Evolutionary conservation across 768 basidiomycete species (phyloP).

Genomic region (Hygrocybe coccinea): DNA sequence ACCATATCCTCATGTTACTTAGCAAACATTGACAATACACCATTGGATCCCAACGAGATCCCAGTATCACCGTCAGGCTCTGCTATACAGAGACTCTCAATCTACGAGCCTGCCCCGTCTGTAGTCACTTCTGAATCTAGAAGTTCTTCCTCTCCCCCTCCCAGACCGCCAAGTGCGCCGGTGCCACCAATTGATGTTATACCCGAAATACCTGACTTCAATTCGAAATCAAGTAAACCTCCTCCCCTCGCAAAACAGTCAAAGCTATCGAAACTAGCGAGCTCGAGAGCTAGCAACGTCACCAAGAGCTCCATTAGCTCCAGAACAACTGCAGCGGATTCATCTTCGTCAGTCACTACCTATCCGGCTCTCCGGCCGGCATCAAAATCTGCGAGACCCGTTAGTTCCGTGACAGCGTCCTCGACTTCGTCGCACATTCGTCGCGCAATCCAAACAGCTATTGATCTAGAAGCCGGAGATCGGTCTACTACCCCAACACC

Average conservation of each 20-base stretch:
- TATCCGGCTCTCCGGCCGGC: constrained; percentile 70
- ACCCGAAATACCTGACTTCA: constrained; percentile 52
- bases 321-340: constrained; percentile 48
- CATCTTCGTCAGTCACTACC: constrained; percentile 62
- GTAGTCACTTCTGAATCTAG: constrained; percentile 42
- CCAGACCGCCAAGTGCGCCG: constrained; percentile 39
- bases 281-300: constrained; percentile 52
- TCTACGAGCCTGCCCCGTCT: constrained; percentile 54
- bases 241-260: constrained; percentile 39
- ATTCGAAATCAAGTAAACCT: constrained; percentile 42
- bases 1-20: not conserved
- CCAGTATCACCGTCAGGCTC: constrained; percentile 64
- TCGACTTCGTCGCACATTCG: constrained; percentile 54
- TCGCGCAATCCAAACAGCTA: constrained; percentile 62
- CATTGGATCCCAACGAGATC: constrained; percentile 52
- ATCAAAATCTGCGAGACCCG: constrained; percentile 44
- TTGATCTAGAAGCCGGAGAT: constrained; percentile 57
- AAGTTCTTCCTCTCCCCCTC: constrained; percentile 35
- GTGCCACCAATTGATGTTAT: constrained; percentile 45
- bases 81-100: constrained; percentile 57
- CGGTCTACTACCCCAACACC: constrained; percentile 13
- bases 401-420: constrained; percentile 27
- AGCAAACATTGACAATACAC: constrained; percentile 12
- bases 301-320: constrained; percentile 47
- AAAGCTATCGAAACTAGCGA: constrained; percentile 65